Percentiles rank a stretch among this genome's conserved stretches.
Evolutionary conservation across 2,329 filamentous ascomycete species (phyloP).

Genomic region (Ascocoryne sarcoides): DNA sequence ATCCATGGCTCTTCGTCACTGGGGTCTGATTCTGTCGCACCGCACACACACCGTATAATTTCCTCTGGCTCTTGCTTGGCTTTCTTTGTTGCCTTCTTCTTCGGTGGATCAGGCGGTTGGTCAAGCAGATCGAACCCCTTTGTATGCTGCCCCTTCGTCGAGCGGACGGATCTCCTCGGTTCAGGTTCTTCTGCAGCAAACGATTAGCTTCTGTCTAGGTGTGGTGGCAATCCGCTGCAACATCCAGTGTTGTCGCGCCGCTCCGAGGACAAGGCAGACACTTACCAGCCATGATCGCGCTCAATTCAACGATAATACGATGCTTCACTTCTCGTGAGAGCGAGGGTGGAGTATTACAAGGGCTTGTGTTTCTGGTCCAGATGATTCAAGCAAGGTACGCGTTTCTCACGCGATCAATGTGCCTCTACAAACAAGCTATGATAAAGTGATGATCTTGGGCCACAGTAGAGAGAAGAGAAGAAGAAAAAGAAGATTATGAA

Average conservation of each 20-base stretch:
- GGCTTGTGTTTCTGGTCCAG: conserved; percentile 16
- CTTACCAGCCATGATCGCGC: conserved; percentile 50
- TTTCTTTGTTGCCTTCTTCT: conserved; percentile 42
- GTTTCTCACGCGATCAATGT: conserved; percentile 27
- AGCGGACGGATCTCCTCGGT: conserved; percentile 87
- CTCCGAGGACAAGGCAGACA: conserved; percentile 22
- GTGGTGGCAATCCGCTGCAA: too few relatives aligned
- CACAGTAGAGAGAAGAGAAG: too few relatives aligned
- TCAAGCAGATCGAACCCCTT: conserved; percentile 78
- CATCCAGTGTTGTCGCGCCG: conserved; percentile 1
- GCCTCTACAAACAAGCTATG: conserved; percentile 28
- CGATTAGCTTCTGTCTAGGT: too few relatives aligned
- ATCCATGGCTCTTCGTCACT: conserved; percentile 90
- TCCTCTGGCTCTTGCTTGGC: conserved; percentile 51
- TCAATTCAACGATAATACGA: conserved; percentile 13
- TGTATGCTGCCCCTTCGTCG: conserved; percentile 91
- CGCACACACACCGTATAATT: conserved; percentile 88
- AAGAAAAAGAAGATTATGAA: conserved; percentile 17
- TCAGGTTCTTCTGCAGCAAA: conserved; percentile 55
- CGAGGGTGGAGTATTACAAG: conserved; percentile 20
- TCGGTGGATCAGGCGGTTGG: conserved; percentile 36
- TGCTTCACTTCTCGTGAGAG: conserved; percentile 19
- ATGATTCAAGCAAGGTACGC: conserved; percentile 24
- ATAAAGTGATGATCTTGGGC: conserved; percentile 7
- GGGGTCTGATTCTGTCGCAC: conserved; percentile 75